A percentile compares a stretch with the other conserved stretches of the same genome.
These are phyloP conservation scores for Ophiostoma piceae DNA, from an alignment of 2,329 filamentous ascomycete species.

Conservation along the genomic window DNA sequence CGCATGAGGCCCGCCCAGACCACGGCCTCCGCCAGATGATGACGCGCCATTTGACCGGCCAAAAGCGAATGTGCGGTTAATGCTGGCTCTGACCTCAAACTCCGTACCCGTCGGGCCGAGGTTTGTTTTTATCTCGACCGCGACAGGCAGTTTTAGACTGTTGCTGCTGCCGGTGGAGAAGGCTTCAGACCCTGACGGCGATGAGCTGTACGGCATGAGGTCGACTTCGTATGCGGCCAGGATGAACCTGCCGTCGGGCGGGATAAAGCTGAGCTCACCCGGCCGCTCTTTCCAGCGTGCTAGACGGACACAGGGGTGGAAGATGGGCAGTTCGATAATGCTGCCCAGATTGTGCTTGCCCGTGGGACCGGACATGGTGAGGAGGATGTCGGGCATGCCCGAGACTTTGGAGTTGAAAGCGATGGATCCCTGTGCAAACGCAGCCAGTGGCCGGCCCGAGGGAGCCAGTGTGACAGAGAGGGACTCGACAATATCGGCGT, in stretches of 20 bases:
- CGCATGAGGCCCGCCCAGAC: conserved; percentile 44
- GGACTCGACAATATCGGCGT: conserved; percentile 91
- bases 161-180: conserved; percentile 35
- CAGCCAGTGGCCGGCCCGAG: conserved; percentile 78
- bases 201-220: conserved; percentile 54
- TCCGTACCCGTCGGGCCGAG: conserved; percentile 71
- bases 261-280: conserved; percentile 91
- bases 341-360: conserved; percentile 70
- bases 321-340: conserved; percentile 82
- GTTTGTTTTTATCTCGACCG: conserved; percentile 73
- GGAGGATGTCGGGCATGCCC: conserved; percentile 81
- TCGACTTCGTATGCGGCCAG: conserved; percentile 93
- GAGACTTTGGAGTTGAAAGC: conserved; percentile 94
- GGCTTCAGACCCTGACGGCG: neutral
- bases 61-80: conserved; percentile 58
- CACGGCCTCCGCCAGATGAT: conserved; percentile 15
- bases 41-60: conserved; percentile 17
- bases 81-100: conserved; percentile 77
- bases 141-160: conserved; percentile 73
- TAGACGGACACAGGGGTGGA: conserved; percentile 90
- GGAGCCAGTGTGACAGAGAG: conserved; percentile 83
- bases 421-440: conserved; percentile 85
- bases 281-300: conserved; percentile 84
- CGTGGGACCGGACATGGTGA: conserved; percentile 73
- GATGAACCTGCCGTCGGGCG: conserved; percentile 89